Base-by-base conservation (phyloP, 352 stramenopile genomes). In the Globisporangium megalacanthum region DNA sequence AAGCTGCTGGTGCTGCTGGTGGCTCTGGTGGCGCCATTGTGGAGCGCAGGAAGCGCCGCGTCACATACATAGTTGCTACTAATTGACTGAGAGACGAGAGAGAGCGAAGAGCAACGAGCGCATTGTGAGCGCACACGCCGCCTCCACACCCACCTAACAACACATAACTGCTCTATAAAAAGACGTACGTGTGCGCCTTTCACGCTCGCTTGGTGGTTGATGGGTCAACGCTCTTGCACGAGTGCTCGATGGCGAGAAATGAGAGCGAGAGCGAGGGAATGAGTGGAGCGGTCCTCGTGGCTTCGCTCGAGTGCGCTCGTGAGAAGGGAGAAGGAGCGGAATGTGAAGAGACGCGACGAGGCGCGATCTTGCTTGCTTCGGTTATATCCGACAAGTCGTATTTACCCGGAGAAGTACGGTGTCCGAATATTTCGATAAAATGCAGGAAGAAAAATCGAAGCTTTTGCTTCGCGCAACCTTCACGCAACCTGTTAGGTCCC, bases 21-120 rank as follows among this genome's bases (percentile, higher is more conserved):
- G 25, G 25, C 25, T 29, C 25, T 29, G 25, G 25, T 10, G 54
- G 22, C 6, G 62, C 58, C 31, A 88, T 64, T 52, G 79, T 88
- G 52, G 79, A 82, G 50, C 79, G 77, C 57, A 88, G 53, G 42
- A 89, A 64, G 15, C 73, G 68, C 31, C 77, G 64, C 51, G 79
- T 86, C 58, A 87, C 75, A 52, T 89, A 88, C 79, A 88, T 88
- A 0, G 31, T 49, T 25, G 17, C 14, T 17, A 10, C 6, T 47
- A 13, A 14, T 29, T 4, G 15, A 46, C 20, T 35, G 20, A 52
- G 14, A 54, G 19, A 41, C 15, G n/a, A 46, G 19, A 49, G 33
- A 58, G 37, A 4, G 37, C 9, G 37, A 42, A 14, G 37, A 17
- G 37, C 8, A 15, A 42, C 15, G 37, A 42, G 37, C 37, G 37